Base-by-base conservation (phyloP, 257 asterid genomes). In the Ocimum tenuiflorum region DNA sequence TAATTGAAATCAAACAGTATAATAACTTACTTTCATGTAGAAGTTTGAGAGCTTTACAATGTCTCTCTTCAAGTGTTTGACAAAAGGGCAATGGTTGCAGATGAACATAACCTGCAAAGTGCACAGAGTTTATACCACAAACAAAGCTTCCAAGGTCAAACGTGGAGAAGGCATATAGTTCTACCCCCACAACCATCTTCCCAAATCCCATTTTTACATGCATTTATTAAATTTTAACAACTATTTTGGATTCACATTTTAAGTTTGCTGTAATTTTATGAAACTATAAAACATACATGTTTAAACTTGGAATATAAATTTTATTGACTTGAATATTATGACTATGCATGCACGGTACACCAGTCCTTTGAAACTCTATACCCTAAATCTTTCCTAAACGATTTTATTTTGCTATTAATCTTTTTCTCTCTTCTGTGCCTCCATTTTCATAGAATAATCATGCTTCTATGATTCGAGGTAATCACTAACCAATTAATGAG, bases 11-110 rank as follows among this genome's bases (percentile, higher is more conserved):
- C 5, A 45, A 41, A 43, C 49, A 27, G 22, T 48, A 27, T 33
- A 65, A 63, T 68, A 70, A 69, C 84, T 65, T 68, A 81, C 96
- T 84, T 87, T 82, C 88, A 89, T 85, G 79, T 91, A 91, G 81
- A 81, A 83, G 73, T 83, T 82, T 39, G 96, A 77, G 69, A 91
- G 85, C 83, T 83, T 91, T 67, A 89, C 95, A 55, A 89, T 80
- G 54, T 82, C 95, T 66, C 77, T 85, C 79, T 87, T 87, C 86
- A 87, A 79, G 78, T 82, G 95, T 54, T 61, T 85, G 62, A 91
- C 95, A 42, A 89, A 91, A 35, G 96, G 96, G 68, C 96, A 89
- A 65, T 89, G 96, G 72, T 89, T 89, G 88, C 96, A 89, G 50
- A 87, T 83, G 75, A 85, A 87, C 95, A 89, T 85, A 38, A 87